These are phyloP conservation scores for Cladophialophora yegresii DNA, from an alignment of 2,329 filamentous ascomycete genomes.

Conservation along the genomic window DNA sequence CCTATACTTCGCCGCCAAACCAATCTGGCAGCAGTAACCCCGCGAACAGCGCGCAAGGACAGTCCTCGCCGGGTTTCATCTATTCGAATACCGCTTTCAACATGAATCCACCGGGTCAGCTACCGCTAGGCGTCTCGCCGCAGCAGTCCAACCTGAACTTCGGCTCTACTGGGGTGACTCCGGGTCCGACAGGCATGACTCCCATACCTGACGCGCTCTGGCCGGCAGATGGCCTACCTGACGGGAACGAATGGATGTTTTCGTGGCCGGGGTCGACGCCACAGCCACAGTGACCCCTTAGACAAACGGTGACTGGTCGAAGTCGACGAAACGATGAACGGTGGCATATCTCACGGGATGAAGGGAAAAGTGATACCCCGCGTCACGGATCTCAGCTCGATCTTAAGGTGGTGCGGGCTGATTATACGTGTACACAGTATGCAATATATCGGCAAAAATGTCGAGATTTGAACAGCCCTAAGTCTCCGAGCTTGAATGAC, in stretches of 20 bases:
- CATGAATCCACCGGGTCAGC: conserved; percentile 8
- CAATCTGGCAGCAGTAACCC: conserved; percentile 22
- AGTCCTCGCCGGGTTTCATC: conserved; percentile 19
- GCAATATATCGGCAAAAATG: neutral
- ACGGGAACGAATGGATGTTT: conserved; percentile 35
- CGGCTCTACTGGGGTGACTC: conserved; percentile 31
- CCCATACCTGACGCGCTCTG: conserved; percentile 31
- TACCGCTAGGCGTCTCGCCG: conserved; percentile 5
- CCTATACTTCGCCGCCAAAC: conserved; percentile 31
- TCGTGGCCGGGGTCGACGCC: conserved; percentile 30
- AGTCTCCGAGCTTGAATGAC: neutral
- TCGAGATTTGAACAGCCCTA: neutral
- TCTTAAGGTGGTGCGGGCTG: neutral
- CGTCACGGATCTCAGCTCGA: neutral
- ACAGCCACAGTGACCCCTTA: conserved; percentile 17
- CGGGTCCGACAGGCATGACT: conserved; percentile 32
- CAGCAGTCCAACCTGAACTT: conserved; percentile 12
- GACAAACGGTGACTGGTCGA: neutral
- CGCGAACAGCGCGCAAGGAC: conserved; percentile 12
- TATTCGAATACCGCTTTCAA: conserved; percentile 11
- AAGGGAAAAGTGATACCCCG: neutral
- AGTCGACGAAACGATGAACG: neutral
- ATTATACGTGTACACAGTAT: neutral
- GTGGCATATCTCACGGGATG: neutral
- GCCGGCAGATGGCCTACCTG: conserved; percentile 28